These are phyloP conservation scores for Suillus sp. DNA, from an alignment of 768 basidiomycete genomes.

Conservation along the genomic window DNA sequence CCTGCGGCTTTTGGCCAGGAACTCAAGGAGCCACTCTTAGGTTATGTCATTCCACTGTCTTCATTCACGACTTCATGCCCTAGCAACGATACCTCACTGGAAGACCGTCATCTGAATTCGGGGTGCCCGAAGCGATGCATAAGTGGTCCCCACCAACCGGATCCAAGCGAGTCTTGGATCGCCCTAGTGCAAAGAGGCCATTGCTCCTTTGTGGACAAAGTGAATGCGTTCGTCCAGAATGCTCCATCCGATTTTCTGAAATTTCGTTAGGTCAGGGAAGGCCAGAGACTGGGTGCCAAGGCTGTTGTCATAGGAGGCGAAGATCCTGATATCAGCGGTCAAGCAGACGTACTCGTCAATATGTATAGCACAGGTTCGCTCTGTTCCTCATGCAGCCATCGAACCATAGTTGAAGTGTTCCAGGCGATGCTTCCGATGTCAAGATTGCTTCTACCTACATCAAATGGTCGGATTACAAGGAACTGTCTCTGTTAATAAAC, in stretches of 20 bases:
- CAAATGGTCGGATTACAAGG: conserved; percentile 76
- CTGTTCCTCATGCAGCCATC: conserved; percentile 12
- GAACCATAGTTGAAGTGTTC: conserved; percentile 13
- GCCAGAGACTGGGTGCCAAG: conserved; percentile 71
- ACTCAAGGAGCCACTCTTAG: conserved; percentile 64
- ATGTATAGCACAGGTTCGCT: conserved; percentile 88
- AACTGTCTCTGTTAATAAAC: conserved; percentile 67
- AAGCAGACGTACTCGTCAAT: conserved; percentile 77
- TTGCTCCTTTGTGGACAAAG: conserved; percentile 92
- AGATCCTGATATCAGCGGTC: conserved; percentile 61
- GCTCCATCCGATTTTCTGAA: not conserved
- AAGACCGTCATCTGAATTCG: conserved; percentile 37
- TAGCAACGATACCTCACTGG: conserved; percentile 26
- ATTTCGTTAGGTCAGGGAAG: conserved; percentile 48
- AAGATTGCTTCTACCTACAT: conserved; percentile 87
- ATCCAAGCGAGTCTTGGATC: conserved; percentile 76
- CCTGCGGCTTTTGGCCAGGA: conserved; percentile 78
- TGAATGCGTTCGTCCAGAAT: conserved; percentile 40
- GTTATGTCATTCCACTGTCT: conserved; percentile 71
- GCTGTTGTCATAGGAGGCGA: conserved; percentile 93
- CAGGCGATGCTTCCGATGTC: conserved; percentile 86
- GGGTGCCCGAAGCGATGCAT: conserved; percentile 75
- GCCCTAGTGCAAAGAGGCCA: conserved; percentile 87
- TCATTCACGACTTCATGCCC: conserved; percentile 62
- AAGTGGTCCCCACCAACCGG: conserved; percentile 55